Evolutionary conservation across 305 asterid genomes (phyloP).

Genomic region (Coffea humblotiana): DNA sequence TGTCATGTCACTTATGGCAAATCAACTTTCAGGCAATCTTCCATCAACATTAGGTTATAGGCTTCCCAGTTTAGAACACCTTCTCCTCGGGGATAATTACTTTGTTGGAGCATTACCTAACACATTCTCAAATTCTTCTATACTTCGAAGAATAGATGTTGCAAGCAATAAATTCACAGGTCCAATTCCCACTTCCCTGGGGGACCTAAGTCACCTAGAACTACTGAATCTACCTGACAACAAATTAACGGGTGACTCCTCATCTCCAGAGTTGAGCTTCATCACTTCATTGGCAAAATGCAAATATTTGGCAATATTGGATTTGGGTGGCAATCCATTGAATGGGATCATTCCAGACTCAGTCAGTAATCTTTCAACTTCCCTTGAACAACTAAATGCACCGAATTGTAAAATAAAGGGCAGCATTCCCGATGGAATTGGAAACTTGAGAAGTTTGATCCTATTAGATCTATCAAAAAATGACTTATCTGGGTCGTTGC

Average conservation of each 20-base stretch:
- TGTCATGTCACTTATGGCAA: neutral
- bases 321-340: neutral
- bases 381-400: neutral
- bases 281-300: slow-evolving; percentile 1
- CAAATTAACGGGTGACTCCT: neutral
- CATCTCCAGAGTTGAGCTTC: neutral
- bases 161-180: slow-evolving; percentile 30
- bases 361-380: slow-evolving; percentile 7
- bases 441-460: neutral
- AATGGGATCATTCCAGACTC: slow-evolving; percentile 2
- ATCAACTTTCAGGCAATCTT: slow-evolving; percentile 10
- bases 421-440: slow-evolving; percentile 2
- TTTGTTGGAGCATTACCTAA: slow-evolving; percentile 25
- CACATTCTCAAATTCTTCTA: slow-evolving; percentile 23
- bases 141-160: slow-evolving; percentile 27
- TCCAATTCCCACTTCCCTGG: slow-evolving; percentile 19
- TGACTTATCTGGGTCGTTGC: neutral
- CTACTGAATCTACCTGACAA: neutral
- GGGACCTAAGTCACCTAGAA: neutral
- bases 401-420: neutral
- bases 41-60: slow-evolving; percentile 2
- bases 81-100: neutral
- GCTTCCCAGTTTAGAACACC: slow-evolving; percentile 3
- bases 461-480: neutral
- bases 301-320: neutral